phyloP scores from a whole-genome alignment of 2,329 filamentous ascomycete species.

The Reticulascus tulasneorum region DNA sequence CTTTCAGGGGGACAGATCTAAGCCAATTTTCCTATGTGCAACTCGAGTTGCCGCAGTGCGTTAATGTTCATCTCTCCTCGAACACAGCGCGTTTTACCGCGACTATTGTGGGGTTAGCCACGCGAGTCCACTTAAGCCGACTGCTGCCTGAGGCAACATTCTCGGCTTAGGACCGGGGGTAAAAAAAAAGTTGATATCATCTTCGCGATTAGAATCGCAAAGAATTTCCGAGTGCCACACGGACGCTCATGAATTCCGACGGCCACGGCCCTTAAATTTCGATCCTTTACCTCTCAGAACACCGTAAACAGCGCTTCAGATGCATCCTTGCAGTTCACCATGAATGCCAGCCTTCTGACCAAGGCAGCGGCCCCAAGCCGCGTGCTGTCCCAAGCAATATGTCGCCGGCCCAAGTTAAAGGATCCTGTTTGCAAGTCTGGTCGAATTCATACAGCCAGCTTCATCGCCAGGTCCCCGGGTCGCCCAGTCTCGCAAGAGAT shows the following conservation, averaged over 20 bases:
- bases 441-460: conserved; percentile 12
- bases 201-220: conserved; percentile 18
- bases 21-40: too few species aligned
- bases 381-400: conserved; percentile 32
- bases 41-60: too few species aligned
- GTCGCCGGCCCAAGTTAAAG: conserved; percentile 35
- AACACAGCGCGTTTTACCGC: too few species aligned
- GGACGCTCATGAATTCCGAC: conserved; percentile 8
- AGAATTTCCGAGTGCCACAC: conserved; percentile 20
- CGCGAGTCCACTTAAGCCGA: background rate
- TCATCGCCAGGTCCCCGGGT: conserved; percentile 7
- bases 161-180: conserved; percentile 14
- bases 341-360: conserved; percentile 45
- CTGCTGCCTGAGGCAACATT: conserved; percentile 7
- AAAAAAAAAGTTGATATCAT: conserved; percentile 15
- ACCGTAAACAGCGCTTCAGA: conserved; percentile 10
- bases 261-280: conserved; percentile 8
- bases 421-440: conserved; percentile 34
- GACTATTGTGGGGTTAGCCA: too few species aligned
- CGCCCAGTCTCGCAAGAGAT: conserved; percentile 22
- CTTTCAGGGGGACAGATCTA: too few species aligned
- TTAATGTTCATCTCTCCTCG: too few species aligned
- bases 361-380: conserved; percentile 44
- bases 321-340: conserved; percentile 23
- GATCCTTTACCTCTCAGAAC: conserved; percentile 6